These are phyloP conservation scores for Fusarium coicis DNA, from an alignment of 2,329 filamentous ascomycete genomes.

Conservation along the genomic window DNA sequence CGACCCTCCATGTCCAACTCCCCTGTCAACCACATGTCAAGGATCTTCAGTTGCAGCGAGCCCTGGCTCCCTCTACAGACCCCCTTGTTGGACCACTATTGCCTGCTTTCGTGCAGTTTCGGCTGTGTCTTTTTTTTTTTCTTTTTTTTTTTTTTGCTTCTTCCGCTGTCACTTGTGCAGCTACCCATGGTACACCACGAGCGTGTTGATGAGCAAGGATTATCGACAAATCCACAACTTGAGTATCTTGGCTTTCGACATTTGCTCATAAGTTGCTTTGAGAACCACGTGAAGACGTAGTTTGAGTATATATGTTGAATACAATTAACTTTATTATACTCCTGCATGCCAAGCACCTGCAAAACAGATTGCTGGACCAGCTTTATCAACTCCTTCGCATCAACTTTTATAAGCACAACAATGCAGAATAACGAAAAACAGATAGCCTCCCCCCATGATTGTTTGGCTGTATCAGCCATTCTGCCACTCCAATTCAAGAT, in stretches of 20 bases:
- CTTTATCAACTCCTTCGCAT: background rate
- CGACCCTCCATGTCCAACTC: background rate
- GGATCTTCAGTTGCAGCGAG: slow-evolving; percentile 7
- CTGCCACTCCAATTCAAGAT: slow-evolving; percentile 4
- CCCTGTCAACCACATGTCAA: slow-evolving; percentile 19
- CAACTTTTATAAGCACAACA: slow-evolving; percentile 17
- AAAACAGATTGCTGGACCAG: background rate
- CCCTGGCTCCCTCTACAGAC: background rate
- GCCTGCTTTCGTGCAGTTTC: slow-evolving; percentile 18
- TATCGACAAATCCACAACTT: background rate
- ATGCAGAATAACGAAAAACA: slow-evolving; percentile 14
- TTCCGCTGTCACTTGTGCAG: slow-evolving; percentile 38
- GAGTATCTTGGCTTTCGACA: background rate
- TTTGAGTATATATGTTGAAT: slow-evolving; percentile 27
- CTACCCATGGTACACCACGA: slow-evolving; percentile 3
- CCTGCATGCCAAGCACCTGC: background rate
- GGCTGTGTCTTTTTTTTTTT: slow-evolving; percentile 18
- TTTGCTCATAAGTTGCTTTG: background rate
- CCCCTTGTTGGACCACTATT: slow-evolving; percentile 10
- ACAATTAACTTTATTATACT: slow-evolving; percentile 20
- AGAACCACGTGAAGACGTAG: background rate
- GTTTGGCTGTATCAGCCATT: slow-evolving; percentile 18
- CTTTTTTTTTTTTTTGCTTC: slow-evolving; percentile 27
- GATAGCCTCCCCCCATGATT: slow-evolving; percentile 20
- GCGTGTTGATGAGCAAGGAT: background rate